Evolutionary conservation across 2,329 filamentous ascomycete species (phyloP), one percentile per base, ranked within the genome.

Genomic region (Neoarthrinium moseri): DNA sequence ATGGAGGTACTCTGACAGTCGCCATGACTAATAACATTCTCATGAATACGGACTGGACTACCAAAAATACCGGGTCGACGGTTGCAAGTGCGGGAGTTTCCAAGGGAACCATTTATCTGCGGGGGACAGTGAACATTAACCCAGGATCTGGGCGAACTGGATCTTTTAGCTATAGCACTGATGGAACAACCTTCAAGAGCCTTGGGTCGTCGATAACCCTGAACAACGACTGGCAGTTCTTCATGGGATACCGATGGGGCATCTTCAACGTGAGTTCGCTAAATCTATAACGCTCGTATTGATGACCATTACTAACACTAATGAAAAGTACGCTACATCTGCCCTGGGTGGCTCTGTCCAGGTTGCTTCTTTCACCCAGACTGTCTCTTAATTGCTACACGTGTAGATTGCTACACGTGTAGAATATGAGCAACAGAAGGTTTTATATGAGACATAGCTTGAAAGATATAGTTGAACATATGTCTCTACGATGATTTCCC

Each of bases 231-330:
- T 78, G 73, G 72, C 51, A 62, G 4, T 75, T 69, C 54, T 78
- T 77, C 41, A 68, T 73, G 47, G 74, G 71, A 0, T 77, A 77
- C 47, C 62, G 74, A 0, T 77, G 63, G 51, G 74, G 67, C 0
- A 70, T 76, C 13, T 77, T 78, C 51, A 77, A 77, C n/a, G n/a
- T n/a, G n/a, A n/a, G n/a, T n/a, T n/a, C n/a, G n/a, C n/a, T n/a
- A 29, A 29, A 29, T 7, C n/a, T 8, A 8, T 29, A n/a, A 8
- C 26, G 26, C n/a, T 29, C 8, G 26, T 29, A 29, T 29, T n/a
- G 26, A 29, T 29, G n/a, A n/a, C n/a, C n/a, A n/a, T n/a, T n/a
- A n/a, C n/a, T n/a, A n/a, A n/a, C n/a, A n/a, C n/a, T n/a, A n/a
- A n/a, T n/a, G n/a, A n/a, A n/a, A n/a, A n/a, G n/a, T n/a, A n/a